These are phyloP conservation scores for Suhomyces vadensis DNA, from an alignment of 805 yeast species.

Conservation along the genomic window DNA sequence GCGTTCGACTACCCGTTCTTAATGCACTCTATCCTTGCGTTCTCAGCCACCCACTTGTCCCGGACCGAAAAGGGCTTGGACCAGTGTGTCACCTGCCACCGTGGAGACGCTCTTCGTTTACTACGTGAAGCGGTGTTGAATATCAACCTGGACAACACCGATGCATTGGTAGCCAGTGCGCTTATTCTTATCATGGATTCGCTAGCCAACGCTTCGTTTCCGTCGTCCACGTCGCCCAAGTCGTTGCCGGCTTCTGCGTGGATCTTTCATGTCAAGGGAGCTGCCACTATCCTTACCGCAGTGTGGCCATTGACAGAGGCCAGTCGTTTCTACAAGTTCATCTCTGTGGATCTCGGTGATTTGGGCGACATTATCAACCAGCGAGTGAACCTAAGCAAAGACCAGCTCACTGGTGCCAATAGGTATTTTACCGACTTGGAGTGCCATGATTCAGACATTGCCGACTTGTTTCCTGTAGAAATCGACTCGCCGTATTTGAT, in stretches of 20 bases:
- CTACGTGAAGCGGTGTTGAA: constrained; percentile 84
- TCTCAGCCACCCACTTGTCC: constrained; percentile 88
- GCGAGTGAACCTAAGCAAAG: constrained; percentile 28
- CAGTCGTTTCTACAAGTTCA: constrained; percentile 44
- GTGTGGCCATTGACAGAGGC: constrained; percentile 81
- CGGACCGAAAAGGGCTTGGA: constrained; percentile 74
- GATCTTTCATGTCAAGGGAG: constrained; percentile 96
- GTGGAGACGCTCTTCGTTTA: constrained; percentile 82
- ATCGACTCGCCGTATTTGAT: constrained; percentile 81
- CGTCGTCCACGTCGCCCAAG: constrained; percentile 44
- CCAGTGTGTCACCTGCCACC: constrained; percentile 78
- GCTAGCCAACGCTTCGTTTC: constrained; percentile 82
- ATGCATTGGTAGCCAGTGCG: constrained; percentile 91
- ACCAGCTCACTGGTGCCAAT: constrained; percentile 24
- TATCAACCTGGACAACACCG: constrained; percentile 82
- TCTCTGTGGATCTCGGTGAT: constrained; percentile 85
- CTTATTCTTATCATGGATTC: constrained; percentile 89
- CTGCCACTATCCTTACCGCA: constrained; percentile 91
- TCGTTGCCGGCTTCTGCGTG: constrained; percentile 91
- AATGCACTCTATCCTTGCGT: constrained; percentile 89
- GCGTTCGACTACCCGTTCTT: constrained; percentile 87
- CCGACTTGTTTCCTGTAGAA: constrained; percentile 84
- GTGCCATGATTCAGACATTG: constrained; percentile 84
- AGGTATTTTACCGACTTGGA: constrained; percentile 56
- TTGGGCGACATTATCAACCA: constrained; percentile 68